A percentile compares a stretch with the other conserved stretches of the same genome.
Evolutionary conservation across 768 basidiomycete species (phyloP).

Genomic region (Boletellus ananas): DNA sequence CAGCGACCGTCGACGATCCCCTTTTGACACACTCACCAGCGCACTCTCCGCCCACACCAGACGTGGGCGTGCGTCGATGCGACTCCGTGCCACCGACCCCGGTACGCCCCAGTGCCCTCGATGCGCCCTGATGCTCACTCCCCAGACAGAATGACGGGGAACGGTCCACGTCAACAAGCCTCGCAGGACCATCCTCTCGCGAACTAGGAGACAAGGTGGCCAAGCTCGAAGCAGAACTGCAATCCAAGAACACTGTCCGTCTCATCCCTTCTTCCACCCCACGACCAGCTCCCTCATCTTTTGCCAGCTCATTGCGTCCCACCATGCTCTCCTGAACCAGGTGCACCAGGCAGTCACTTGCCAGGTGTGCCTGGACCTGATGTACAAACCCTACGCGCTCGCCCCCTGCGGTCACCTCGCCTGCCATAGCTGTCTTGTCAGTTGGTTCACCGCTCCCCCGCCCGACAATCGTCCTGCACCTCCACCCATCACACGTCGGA

Average conservation of each 20-base stretch:
- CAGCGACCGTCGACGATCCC: not conserved
- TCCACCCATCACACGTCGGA: slow-evolving; percentile 35
- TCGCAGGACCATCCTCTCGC: not conserved
- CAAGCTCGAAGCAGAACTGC: slow-evolving; percentile 44
- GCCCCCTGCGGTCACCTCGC: slow-evolving; percentile 74
- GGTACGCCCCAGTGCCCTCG: slow-evolving; percentile 8
- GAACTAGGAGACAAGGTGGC: slow-evolving; percentile 29
- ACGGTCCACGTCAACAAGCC: not conserved
- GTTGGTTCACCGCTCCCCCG: slow-evolving; percentile 63
- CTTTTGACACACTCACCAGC: slow-evolving; percentile 1
- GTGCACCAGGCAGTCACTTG: slow-evolving; percentile 67
- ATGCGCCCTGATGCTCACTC: slow-evolving; percentile 5
- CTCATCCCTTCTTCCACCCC: not conserved
- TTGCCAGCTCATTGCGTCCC: slow-evolving; percentile 45
- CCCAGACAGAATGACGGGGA: slow-evolving; percentile 8
- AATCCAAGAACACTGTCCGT: slow-evolving; percentile 38
- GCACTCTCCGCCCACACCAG: not conserved
- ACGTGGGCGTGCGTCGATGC: not conserved
- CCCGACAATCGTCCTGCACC: slow-evolving; percentile 21
- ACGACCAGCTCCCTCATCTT: not conserved
- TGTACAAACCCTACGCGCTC: slow-evolving; percentile 70
- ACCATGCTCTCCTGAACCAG: slow-evolving; percentile 50
- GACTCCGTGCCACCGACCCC: slow-evolving; percentile 8
- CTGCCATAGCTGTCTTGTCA: slow-evolving; percentile 67
- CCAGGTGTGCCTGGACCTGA: slow-evolving; percentile 73